These are phyloP conservation scores for Suillus lakei DNA, from an alignment of 768 basidiomycete species.

Conservation along the genomic window DNA sequence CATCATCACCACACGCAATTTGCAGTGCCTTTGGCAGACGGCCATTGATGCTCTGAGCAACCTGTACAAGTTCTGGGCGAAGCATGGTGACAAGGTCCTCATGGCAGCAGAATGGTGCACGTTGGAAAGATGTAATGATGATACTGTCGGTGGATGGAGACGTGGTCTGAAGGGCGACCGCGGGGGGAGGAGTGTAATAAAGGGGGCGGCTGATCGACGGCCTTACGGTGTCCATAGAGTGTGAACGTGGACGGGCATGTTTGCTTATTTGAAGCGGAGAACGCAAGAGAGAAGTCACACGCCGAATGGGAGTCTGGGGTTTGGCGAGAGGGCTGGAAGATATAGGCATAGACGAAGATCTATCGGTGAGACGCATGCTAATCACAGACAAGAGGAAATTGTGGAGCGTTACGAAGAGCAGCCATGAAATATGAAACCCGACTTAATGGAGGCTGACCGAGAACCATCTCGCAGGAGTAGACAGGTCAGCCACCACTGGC, in stretches of 20 bases:
- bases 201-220: slow-evolving; percentile 12
- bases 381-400: background rate
- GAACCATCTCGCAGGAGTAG: background rate
- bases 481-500: slow-evolving; percentile 1
- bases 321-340: background rate
- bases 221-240: slow-evolving; percentile 21
- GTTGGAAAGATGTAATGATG: slow-evolving; percentile 63
- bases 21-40: slow-evolving; percentile 56
- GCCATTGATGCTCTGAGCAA: slow-evolving; percentile 59
- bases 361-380: background rate
- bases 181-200: slow-evolving; percentile 23
- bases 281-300: slow-evolving; percentile 16
- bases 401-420: background rate
- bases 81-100: slow-evolving; percentile 73
- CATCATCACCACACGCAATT: slow-evolving; percentile 49
- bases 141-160: slow-evolving; percentile 53
- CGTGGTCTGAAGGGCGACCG: slow-evolving; percentile 66
- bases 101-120: slow-evolving; percentile 73
- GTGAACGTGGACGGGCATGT: slow-evolving; percentile 11
- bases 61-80: slow-evolving; percentile 53
- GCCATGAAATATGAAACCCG: background rate
- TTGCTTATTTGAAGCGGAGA: slow-evolving; percentile 21
- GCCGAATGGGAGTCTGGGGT: background rate
- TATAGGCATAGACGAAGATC: background rate
- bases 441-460: background rate